Evolutionary conservation across 108 stramenopile genomes (phyloP).

Genomic region (Fragilaria crotonensis): DNA sequence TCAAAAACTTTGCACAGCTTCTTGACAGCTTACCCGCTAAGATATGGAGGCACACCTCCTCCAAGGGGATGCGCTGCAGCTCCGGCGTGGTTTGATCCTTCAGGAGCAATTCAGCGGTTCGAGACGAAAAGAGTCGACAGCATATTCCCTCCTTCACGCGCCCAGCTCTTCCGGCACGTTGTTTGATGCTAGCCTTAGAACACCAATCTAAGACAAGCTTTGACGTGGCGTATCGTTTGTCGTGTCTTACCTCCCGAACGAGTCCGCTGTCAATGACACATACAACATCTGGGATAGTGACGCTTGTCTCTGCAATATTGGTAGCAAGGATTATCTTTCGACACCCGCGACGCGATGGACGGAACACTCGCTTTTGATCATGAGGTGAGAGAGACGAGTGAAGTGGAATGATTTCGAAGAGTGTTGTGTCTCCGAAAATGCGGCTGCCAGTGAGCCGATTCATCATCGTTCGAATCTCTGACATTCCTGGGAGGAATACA

Average conservation of each 20-base stretch:
- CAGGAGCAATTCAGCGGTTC: slow-evolving; percentile 53
- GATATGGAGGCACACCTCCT: slow-evolving; percentile 78
- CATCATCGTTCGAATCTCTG: slow-evolving; percentile 82
- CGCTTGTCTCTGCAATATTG: slow-evolving; percentile 92
- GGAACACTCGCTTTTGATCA: slow-evolving; percentile 70
- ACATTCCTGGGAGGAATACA: slow-evolving; percentile 90
- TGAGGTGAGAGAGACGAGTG: slow-evolving; percentile 64
- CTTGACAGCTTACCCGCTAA: slow-evolving; percentile 31
- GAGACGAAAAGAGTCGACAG: slow-evolving; percentile 70
- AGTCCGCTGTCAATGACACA: slow-evolving; percentile 75
- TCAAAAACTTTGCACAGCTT: slow-evolving; percentile 70
- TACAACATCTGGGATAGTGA: slow-evolving; percentile 93
- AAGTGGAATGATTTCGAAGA: slow-evolving; percentile 58
- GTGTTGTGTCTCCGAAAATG: slow-evolving; percentile 23
- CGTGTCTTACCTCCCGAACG: slow-evolving; percentile 64
- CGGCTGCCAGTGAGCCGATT: slow-evolving; percentile 55
- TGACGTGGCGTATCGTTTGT: slow-evolving; percentile 60
- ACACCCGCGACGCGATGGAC: slow-evolving; percentile 29
- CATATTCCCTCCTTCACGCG: slow-evolving; percentile 89
- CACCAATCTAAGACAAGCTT: slow-evolving; percentile 76
- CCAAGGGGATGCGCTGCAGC: slow-evolving; percentile 82
- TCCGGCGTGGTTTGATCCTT: slow-evolving; percentile 72
- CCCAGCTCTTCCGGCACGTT: slow-evolving; percentile 91
- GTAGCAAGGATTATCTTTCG: slow-evolving; percentile 83
- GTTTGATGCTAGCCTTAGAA: slow-evolving; percentile 84